Conservation (phyloP, 345 rosid genomes). For the Salix dunnii region DNA sequence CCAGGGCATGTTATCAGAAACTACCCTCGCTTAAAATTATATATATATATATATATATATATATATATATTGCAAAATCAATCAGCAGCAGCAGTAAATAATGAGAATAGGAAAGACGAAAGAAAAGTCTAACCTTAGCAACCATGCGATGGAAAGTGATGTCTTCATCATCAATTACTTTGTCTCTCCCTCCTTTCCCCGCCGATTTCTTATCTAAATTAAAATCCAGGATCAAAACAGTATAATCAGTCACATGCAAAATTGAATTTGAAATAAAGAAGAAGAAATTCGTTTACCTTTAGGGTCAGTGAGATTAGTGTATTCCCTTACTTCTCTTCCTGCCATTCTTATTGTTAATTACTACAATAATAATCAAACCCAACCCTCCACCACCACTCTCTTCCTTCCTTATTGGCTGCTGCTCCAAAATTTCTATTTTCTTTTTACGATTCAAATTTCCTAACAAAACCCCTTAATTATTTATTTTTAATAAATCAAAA, state of each 20-base stretch:
- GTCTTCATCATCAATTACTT: slow-evolving; percentile 81
- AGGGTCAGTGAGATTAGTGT: slow-evolving; percentile 92
- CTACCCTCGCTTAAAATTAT: no score
- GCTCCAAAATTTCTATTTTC: no score
- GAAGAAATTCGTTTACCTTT: slow-evolving; percentile 46
- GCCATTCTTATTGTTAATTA: slow-evolving; percentile 43
- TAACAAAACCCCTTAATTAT: no score
- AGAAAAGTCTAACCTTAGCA: slow-evolving; percentile 78
- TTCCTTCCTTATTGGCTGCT: no score
- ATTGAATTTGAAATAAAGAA: not conserved
- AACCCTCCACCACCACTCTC: no score
- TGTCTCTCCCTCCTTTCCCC: slow-evolving; percentile 78
- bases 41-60: no score
- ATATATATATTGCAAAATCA: no score
- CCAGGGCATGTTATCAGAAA: slow-evolving; percentile 98
- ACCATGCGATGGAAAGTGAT: slow-evolving; percentile 97
- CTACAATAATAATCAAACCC: no score
- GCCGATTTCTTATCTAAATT: slow-evolving; percentile 70
- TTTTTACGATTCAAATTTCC: no score
- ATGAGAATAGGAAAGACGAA: slow-evolving; percentile 45
- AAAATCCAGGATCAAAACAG: not conserved
- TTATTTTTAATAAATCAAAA: no score
- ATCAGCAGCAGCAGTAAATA: no score
- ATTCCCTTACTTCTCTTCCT: slow-evolving; percentile 94
- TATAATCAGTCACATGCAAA: no score